Evolutionary conservation across 805 yeast species (phyloP), one percentile per base, ranked within the genome.

Genomic region (Monosporozyma aquatica): DNA sequence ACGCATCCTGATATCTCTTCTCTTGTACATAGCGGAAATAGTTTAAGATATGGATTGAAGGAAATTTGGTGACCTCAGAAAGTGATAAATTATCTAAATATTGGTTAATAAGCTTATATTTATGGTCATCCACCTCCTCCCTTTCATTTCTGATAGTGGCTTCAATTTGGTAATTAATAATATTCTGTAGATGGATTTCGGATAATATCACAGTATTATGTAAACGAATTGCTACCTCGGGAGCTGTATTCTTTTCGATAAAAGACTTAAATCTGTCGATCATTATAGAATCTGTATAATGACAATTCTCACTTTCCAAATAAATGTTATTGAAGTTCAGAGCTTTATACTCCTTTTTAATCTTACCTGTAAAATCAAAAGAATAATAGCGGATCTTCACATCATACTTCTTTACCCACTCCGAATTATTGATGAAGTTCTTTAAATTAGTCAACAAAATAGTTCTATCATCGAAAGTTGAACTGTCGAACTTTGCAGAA

Each of bases 1-100:
- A 35, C 55, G 74, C 66, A 28, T 52, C 57, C 34, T 67, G 59
- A 39, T 58, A 58, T 5, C 49, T 41, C 30, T 48, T 39, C 3
- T 37, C 37, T 8, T 39, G 32, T 2, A 53, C 36, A 8, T 50
- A 49, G 25, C 47, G 43, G 33, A 58, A 34, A 37, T 58, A 57
- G 15, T 47, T 42, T 20, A 58, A 43, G 3, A 58, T 43, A 38
- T 55, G 53, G 5, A 55, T 46, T 5, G 52, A 45, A 5, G 64
- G 63, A 17, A 59, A 56, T 14, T 43, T 50, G 3, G 60, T 49
- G 3, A 46, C 34, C 43, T 55, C 59, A 22, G 51, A 44, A 6
- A 55, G 42, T 4, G 59, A 45, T 6, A 46, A 23, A 13, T 42
- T 30, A 15, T 46, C 30, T 5, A 47, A 7, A 18, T 13, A 24